A percentile compares a stretch with the other conserved stretches of the same genome.
phyloP scores from a whole-genome alignment of 306 rosid species.

The Trichosanthes cucumerina region DNA sequence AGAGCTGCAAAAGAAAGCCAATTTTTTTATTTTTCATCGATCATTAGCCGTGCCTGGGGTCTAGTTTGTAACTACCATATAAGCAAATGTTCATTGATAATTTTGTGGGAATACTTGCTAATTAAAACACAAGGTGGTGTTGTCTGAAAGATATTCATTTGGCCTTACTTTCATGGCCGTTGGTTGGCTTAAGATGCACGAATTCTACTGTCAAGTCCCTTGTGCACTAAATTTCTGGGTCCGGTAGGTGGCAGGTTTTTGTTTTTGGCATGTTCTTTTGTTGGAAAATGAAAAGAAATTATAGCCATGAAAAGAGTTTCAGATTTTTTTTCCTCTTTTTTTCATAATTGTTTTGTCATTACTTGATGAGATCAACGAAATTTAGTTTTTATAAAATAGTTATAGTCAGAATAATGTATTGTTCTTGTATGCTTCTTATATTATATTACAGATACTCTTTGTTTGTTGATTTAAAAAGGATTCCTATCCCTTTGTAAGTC shows the following conservation, averaged over 20 bases:
- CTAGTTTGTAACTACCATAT: not conserved
- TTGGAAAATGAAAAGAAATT: not conserved
- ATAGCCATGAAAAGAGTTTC: not conserved
- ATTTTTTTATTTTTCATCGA: not conserved
- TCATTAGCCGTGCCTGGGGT: not conserved
- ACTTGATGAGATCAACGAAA: not conserved
- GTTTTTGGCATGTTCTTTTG: constrained; percentile 9
- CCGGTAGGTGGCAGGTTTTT: not conserved
- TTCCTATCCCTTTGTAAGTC: not conserved
- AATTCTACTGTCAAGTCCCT: not conserved
- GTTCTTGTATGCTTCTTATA: not conserved
- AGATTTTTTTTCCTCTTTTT: not conserved
- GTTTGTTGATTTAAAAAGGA: too few relatives aligned
- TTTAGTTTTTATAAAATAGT: not conserved
- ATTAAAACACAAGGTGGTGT: constrained; percentile 3
- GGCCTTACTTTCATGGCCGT: not conserved
- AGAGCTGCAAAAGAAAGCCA: constrained; percentile 7
- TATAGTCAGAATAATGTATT: not conserved
- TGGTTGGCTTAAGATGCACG: not conserved
- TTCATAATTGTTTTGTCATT: not conserved
- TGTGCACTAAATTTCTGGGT: constrained; percentile 10
- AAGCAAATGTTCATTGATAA: not conserved
- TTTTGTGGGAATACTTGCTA: not conserved
- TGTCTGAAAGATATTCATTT: constrained; percentile 4
- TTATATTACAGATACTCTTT: not conserved